These are phyloP conservation scores for Ogataea trehalophila DNA, from an alignment of 805 yeast genomes.

Conservation along the genomic window DNA sequence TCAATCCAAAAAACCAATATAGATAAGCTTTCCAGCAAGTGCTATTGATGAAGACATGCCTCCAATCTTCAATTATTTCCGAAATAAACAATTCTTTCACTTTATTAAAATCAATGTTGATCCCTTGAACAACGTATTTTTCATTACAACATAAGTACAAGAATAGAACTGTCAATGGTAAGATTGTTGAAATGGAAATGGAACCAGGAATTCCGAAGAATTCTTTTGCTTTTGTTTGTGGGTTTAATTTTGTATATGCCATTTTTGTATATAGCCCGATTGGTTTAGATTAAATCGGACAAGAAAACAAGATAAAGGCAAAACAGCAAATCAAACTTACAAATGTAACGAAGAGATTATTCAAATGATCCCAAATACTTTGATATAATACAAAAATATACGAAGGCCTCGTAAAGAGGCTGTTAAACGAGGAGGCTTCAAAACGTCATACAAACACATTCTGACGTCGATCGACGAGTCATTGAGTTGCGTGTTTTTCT, in stretches of 20 bases:
- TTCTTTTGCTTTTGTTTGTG: slow-evolving; percentile 65
- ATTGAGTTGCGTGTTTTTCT: too few species aligned
- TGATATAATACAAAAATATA: too few species aligned
- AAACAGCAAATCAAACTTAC: too few species aligned
- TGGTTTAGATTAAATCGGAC: too few species aligned
- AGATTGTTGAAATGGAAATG: slow-evolving; percentile 51
- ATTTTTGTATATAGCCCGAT: not conserved
- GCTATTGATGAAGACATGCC: slow-evolving; percentile 35
- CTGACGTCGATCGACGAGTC: too few species aligned
- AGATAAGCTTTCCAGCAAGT: slow-evolving; percentile 61
- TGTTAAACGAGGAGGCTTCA: too few species aligned
- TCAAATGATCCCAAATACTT: too few species aligned
- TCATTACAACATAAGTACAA: slow-evolving; percentile 63
- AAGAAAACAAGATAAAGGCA: too few species aligned
- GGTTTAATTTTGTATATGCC: slow-evolving; percentile 43
- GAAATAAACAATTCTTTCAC: slow-evolving; percentile 22
- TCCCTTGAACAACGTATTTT: slow-evolving; percentile 47
- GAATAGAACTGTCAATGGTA: slow-evolving; percentile 59
- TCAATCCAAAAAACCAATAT: slow-evolving; percentile 67
- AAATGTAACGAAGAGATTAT: too few species aligned
- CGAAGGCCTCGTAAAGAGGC: too few species aligned
- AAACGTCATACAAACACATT: too few species aligned
- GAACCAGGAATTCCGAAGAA: slow-evolving; percentile 81
- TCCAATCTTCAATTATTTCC: slow-evolving; percentile 16
- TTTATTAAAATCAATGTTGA: slow-evolving; percentile 36